Evolutionary conservation across 2,329 filamentous ascomycete species (phyloP), one percentile per base, ranked within the genome.

Genomic region (Colletotrichum tropicale): DNA sequence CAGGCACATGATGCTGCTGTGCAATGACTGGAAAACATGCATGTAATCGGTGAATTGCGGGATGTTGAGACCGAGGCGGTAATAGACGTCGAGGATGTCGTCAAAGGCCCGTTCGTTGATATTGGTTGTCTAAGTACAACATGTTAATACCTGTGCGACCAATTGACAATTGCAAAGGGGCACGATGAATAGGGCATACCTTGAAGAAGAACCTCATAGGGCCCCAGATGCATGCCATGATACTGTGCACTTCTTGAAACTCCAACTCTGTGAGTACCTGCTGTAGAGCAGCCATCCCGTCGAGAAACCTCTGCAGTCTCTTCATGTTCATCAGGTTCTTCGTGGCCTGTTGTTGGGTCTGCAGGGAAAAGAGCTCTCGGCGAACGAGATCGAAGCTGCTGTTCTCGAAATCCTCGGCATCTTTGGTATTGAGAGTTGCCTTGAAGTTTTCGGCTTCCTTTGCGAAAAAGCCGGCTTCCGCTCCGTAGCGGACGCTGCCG

Each of bases 161-260:
- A 52, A n/a, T 5, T 30, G 38, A 15, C 43, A 7, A 6, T 12
- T 0, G 26, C 8, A 6, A 16, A 43, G n/a, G 12, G 32, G 0
- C 21, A 34, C 5, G 32, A 32, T 24, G 10, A 12, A 24, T 12
- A 2, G 1, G 10, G 9, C 38, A 18, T 1, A 80, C 80, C 69
- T 79, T 67, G 18, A 82, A 62, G 13, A 82, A 77, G 24, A 77
- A 80, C 10, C 74, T 71, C n/a, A 80, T 76, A 2, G 81, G 80
- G 2, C 82, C 82, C 82, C 82, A 83, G 38, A 83, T 77, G n/a
- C 70, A 81, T 10, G 72, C 68, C 72, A 78, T 77, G 67, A 84
- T 78, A 77, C 32, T 15, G 7, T 9, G 52, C 8, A 64, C 75
- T 10, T 38, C 38, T 2, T 68, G 34, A 15, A 75, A 48, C 0